Base-by-base conservation (phyloP, 2,329 filamentous ascomycete species). In the Cucurbitaria berberidis region DNA sequence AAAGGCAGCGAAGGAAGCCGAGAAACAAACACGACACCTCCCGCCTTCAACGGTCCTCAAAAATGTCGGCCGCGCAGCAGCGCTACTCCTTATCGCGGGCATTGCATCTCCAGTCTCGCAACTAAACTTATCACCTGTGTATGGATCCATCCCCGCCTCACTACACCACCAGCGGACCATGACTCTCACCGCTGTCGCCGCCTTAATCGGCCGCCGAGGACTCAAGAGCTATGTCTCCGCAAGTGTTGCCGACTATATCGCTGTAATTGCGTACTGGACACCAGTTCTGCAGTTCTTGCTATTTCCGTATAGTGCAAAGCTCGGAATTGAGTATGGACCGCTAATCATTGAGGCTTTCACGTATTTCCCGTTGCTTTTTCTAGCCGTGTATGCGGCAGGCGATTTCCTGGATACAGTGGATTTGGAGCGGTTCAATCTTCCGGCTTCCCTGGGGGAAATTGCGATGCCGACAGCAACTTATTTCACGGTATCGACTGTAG, bases 71-170 rank as follows among this genome's bases (percentile, higher is more conserved):
- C 62, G 67, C 41, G 74, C 75, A 41, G 61, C 62, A 50, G 70
- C 67, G 16, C 68, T 87, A 15, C 77, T 87, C 57, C 63, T 79
- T 22, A 77, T 89, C 40, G 81, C 84, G 9, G 89, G 87, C 39
- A 70, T 87, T 36, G 86, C 84, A 55, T 87, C 89, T 41, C 86
- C 87, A 57, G 84, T 89, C 52, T 93, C 90, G 0, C 86, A 91
- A 69, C 81, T 92, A 57, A 87, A 85, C 34, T 81, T 98, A 29
- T 90, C 91, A 18, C 95, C 95, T 1, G 89, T 96, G 10, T 98
- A 96, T 75, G 95, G 95, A 46, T 86, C 88, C 15, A 90, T 96
- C 32, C 90, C 93, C 1, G 81, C 91, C 0, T 83, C 85, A 1
- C 80, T 88, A 60, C 89, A 88, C 73, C 93, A 97, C 72, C 77